Evolutionary conservation across 805 yeast genomes (phyloP).

Genomic region (Nakazawaea ernobii): DNA sequence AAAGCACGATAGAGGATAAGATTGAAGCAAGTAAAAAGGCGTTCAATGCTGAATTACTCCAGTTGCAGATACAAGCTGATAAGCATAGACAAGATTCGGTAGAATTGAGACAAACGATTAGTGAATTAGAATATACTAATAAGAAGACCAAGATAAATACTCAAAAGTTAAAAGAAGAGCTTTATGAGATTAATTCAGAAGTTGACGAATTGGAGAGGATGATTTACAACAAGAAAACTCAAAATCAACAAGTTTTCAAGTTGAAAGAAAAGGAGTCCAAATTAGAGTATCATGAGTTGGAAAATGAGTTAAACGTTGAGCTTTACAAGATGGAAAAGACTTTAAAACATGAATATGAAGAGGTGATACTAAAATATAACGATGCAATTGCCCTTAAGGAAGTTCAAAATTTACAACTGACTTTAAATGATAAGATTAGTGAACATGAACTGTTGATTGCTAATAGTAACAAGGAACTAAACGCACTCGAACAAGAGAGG

Average conservation of each 20-base stretch:
- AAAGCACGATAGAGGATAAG: constrained; percentile 5
- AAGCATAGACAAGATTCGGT: constrained; percentile 14
- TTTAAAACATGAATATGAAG: constrained; percentile 9
- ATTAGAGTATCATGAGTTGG: constrained; percentile 13
- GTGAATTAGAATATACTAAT: constrained; percentile 11
- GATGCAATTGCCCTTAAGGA: not conserved
- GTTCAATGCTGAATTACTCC: not conserved
- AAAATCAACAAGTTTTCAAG: constrained; percentile 12
- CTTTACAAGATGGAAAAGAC: constrained; percentile 18
- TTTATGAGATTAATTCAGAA: constrained; percentile 15
- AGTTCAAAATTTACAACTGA: not conserved
- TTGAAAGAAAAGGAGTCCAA: constrained; percentile 10
- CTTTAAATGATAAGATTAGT: not conserved
- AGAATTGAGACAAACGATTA: constrained; percentile 22
- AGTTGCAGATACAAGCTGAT: constrained; percentile 1
- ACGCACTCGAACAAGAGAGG: not conserved
- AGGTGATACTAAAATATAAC: constrained; percentile 9
- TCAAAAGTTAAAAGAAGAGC: constrained; percentile 20
- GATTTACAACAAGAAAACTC: constrained; percentile 1
- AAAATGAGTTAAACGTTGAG: constrained; percentile 14
- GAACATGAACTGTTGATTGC: not conserved
- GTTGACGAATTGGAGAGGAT: constrained; percentile 11
- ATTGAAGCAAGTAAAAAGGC: constrained; percentile 12
- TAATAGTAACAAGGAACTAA: not conserved
- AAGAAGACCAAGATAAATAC: constrained; percentile 21